Conservation (phyloP, 495 filamentous ascomycete species). For the Aspergillus sclerotiicarbonarius region DNA sequence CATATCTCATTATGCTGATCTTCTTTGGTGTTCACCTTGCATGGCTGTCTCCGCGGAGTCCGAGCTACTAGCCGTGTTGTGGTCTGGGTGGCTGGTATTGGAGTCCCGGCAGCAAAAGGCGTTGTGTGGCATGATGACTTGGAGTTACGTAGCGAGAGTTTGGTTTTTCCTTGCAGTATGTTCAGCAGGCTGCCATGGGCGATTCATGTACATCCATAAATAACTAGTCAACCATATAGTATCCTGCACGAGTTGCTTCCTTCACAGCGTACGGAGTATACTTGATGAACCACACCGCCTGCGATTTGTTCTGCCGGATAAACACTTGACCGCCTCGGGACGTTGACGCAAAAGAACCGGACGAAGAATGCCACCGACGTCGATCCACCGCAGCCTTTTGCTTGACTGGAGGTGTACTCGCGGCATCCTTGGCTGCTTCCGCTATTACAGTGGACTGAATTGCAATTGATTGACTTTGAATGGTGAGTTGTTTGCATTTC, state of each 20-base stretch:
- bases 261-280: not conserved
- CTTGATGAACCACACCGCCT: not conserved
- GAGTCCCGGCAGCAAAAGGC: conserved; percentile 17
- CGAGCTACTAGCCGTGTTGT: not conserved
- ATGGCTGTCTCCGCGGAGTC: not conserved
- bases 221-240: not conserved
- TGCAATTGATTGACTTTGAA: conserved; percentile 5
- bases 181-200: not conserved
- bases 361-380: not conserved
- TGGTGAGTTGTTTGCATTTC: not conserved
- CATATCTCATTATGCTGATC: not conserved
- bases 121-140: conserved; percentile 17
- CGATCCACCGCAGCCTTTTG: not conserved
- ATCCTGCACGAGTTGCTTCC: not conserved
- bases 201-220: conserved; percentile 1
- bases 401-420: conserved; percentile 1
- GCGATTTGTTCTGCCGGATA: conserved; percentile 3
- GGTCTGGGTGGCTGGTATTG: not conserved
- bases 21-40: conserved; percentile 1
- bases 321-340: conserved; percentile 6
- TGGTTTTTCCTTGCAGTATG: not conserved
- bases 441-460: not conserved
- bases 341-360: conserved; percentile 11
- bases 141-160: conserved; percentile 17
- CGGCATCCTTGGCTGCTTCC: not conserved